Base-by-base conservation (phyloP, 352 stramenopile species). In the Phytophthora niederhauseri region DNA sequence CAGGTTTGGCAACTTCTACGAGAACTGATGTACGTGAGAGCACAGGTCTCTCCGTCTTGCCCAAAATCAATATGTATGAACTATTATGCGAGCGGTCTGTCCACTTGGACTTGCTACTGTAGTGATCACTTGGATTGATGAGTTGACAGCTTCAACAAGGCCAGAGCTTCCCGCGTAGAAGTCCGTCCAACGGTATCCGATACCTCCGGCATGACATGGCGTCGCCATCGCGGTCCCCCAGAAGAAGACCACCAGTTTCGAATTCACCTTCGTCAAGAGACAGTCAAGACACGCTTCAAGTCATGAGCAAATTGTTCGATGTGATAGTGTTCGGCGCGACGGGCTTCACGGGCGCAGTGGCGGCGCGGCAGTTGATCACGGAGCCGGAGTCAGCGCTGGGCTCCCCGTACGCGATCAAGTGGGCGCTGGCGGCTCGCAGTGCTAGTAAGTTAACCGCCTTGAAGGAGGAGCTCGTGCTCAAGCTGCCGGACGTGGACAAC, bases 291-390 rank as follows among this genome's bases (percentile, higher is more conserved):
- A 12, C 30, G 7, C 30, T 34, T 34, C 30, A 34, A 34, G 30
- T 34, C 30, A 61, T 57, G 41, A 52, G 12, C 52, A 68, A 68
- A 45, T 62, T 51, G 9, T 84, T 75, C 48, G 78, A 83, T 48
- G 15, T 83, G 15, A 78, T 97, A 14, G 67, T 98, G n/a, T 90
- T 94, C 45, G 91, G 89, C 48, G 90, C 81, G 14, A 97, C 87
- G 15, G 91, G 87, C 41, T 98, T 93, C 74, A 95, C 87, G 3
- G 91, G 91, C 28, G 66, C 69, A 34, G 70, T 97, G 36, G 77
- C 86, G 6, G 80, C 78, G 17, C 63, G 71, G 24, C 89, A 95
- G 61, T 84, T 82, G 11, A 85, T 94, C 56, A 78, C 76, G 30
- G 53, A 82, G 12, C 36, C 50, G 7, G 78, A 90, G 45, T 77